phyloP scores from a whole-genome alignment of 2,329 filamentous ascomycete genomes.

The Pseudogymnoascus sp. region DNA sequence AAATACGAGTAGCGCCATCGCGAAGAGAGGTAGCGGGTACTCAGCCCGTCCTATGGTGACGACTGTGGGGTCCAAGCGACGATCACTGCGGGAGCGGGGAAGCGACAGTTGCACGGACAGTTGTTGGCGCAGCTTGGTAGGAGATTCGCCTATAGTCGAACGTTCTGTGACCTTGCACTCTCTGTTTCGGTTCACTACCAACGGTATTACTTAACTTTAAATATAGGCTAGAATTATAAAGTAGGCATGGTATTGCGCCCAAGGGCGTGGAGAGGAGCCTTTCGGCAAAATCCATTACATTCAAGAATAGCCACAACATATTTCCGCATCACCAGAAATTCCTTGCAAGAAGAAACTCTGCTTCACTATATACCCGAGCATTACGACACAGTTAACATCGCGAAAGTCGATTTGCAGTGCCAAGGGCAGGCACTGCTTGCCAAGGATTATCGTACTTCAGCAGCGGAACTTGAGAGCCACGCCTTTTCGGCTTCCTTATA shows the following conservation, averaged over 20 bases:
- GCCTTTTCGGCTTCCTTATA: neutral
- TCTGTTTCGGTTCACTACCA: too few species aligned
- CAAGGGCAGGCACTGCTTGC: slow-evolving; percentile 27
- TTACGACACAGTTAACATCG: slow-evolving; percentile 15
- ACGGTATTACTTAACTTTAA: too few species aligned
- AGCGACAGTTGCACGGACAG: neutral
- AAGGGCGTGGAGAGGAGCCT: neutral
- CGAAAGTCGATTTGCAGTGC: slow-evolving; percentile 21
- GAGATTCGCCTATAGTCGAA: neutral
- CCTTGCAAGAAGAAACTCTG: neutral
- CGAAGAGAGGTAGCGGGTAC: neutral
- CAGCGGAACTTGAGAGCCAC: neutral
- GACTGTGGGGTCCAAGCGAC: neutral
- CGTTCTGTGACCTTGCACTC: neutral
- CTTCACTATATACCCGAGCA: neutral
- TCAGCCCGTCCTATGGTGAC: neutral
- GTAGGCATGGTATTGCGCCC: neutral
- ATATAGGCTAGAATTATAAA: neutral
- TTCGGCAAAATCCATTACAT: neutral
- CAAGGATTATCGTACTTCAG: slow-evolving; percentile 27
- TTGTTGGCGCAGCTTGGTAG: neutral
- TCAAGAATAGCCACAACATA: neutral
- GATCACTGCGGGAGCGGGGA: neutral
- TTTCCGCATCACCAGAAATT: neutral
- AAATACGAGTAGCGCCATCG: neutral